A percentile compares a stretch with the other conserved stretches of the same genome.
These are phyloP conservation scores for Sugiyamaella sp. DNA, from an alignment of 1,139 yeast species.

Conservation along the genomic window DNA sequence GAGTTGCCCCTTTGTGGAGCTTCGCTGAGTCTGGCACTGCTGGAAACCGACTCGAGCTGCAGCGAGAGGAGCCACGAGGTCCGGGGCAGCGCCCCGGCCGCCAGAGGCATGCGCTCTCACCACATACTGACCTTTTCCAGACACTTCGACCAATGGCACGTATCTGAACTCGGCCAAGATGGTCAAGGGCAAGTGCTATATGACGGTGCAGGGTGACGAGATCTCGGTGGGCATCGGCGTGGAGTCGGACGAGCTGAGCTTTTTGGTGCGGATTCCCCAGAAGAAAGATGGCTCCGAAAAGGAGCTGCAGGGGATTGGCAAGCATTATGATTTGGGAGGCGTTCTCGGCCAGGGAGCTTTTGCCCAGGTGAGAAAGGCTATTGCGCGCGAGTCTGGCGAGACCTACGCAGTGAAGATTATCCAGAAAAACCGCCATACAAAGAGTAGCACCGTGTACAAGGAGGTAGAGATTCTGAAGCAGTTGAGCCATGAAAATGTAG, in stretches of 20 bases:
- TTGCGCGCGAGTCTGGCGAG: slow-evolving; percentile 81
- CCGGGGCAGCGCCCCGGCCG: slow-evolving; percentile 10
- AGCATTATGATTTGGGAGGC: slow-evolving; percentile 74
- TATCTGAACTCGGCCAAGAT: slow-evolving; percentile 73
- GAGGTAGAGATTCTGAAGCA: slow-evolving; percentile 79
- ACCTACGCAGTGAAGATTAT: slow-evolving; percentile 90
- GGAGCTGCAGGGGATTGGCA: slow-evolving; percentile 51
- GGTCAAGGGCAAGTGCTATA: slow-evolving; percentile 78
- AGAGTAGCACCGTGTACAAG: slow-evolving; percentile 79
- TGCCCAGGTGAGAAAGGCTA: slow-evolving; percentile 91
- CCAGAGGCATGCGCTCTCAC: slow-evolving; percentile 1
- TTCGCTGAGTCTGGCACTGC: neutral
- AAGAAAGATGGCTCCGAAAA: slow-evolving; percentile 2
- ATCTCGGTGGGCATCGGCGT: slow-evolving; percentile 90
- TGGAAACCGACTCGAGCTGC: neutral
- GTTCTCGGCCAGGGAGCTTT: slow-evolving; percentile 96
- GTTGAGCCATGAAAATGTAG: slow-evolving; percentile 83
- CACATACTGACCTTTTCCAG: slow-evolving; percentile 28
- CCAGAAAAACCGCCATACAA: slow-evolving; percentile 78
- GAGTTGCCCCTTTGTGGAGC: neutral
- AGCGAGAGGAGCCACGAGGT: slow-evolving; percentile 4
- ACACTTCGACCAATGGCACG: slow-evolving; percentile 78
- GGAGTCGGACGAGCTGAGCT: slow-evolving; percentile 69
- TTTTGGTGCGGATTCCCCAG: slow-evolving; percentile 63
- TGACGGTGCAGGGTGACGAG: slow-evolving; percentile 89